Evolutionary conservation across 129 eudicot species (phyloP).

Genomic region (Apium graveolens): DNA sequence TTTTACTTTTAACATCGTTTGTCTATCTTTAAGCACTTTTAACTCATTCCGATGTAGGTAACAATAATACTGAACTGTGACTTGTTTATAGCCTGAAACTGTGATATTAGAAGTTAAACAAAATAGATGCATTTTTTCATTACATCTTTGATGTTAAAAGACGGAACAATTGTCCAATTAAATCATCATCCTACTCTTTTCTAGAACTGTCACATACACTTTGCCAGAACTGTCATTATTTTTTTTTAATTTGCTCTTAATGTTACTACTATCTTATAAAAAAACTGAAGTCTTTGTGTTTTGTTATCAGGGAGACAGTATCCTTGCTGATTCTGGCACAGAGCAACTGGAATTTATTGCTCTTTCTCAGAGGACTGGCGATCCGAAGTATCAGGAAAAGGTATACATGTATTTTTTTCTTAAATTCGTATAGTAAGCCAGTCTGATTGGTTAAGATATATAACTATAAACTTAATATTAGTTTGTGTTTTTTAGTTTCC

Average conservation of each 20-base stretch:
- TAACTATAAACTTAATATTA: not conserved
- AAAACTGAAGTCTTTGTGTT: not conserved
- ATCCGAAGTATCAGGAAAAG: conserved; percentile 89
- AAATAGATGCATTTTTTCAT: not conserved
- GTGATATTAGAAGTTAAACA: not conserved
- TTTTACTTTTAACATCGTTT: not conserved
- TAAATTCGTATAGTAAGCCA: not conserved
- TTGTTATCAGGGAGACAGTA: conserved; percentile 74
- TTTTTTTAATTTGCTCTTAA: not conserved
- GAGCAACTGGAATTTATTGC: conserved; percentile 98
- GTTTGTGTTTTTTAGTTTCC: not conserved
- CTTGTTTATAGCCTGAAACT: not conserved
- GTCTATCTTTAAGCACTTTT: not conserved
- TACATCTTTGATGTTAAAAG: not conserved
- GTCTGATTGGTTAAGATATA: not conserved
- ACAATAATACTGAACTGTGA: not conserved
- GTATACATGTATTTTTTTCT: conserved; percentile 22
- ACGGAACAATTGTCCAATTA: not conserved
- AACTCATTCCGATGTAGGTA: not conserved
- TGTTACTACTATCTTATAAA: not conserved
- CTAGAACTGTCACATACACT: not conserved
- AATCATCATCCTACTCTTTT: not conserved
- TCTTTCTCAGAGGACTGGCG: conserved; percentile 92
- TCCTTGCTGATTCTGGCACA: conserved; percentile 98
- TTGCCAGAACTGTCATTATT: too few relatives aligned